Conservation (phyloP, 1,284 basidiomycete genomes). For the Puccinia brachypodii region DNA sequence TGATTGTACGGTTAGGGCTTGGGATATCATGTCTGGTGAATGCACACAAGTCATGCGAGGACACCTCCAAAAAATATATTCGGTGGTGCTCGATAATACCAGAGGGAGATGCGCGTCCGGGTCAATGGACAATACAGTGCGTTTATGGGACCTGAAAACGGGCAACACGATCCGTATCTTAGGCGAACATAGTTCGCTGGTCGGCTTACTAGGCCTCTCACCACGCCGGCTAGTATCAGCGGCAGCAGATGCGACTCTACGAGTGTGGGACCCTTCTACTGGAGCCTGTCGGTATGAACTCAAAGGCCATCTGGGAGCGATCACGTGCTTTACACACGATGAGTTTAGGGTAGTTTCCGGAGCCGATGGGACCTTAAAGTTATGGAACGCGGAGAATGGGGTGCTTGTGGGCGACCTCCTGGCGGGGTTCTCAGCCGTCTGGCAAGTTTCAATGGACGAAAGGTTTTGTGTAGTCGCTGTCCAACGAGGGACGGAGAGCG, state of each 20-base stretch:
- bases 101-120: slow-evolving; percentile 87
- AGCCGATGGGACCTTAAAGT: slow-evolving; percentile 90
- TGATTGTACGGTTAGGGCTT: slow-evolving; percentile 86
- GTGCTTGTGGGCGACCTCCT: slow-evolving; percentile 78
- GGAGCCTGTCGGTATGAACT: slow-evolving; percentile 76
- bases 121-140: slow-evolving; percentile 93
- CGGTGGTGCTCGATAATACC: slow-evolving; percentile 63
- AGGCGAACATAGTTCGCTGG: slow-evolving; percentile 56
- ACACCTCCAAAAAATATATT: slow-evolving; percentile 86
- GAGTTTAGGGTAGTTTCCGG: slow-evolving; percentile 92
- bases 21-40: slow-evolving; percentile 86
- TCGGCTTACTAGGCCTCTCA: slow-evolving; percentile 61
- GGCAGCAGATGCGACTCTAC: slow-evolving; percentile 85
- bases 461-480: slow-evolving; percentile 83
- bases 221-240: slow-evolving; percentile 85
- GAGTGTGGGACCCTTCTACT: slow-evolving; percentile 84
- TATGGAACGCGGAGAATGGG: slow-evolving; percentile 90
- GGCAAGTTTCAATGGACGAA: slow-evolving; percentile 92
- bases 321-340: slow-evolving; percentile 96
- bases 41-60: slow-evolving; percentile 78
- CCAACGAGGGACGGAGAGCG: slow-evolving; percentile 51
- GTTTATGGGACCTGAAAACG: slow-evolving; percentile 80
- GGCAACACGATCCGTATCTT: slow-evolving; percentile 77
- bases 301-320: slow-evolving; percentile 84
- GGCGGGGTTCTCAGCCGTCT: slow-evolving; percentile 83